Evolutionary conservation across 2,329 filamentous ascomycete species (phyloP).

Genomic region (Orbilia oligospora): DNA sequence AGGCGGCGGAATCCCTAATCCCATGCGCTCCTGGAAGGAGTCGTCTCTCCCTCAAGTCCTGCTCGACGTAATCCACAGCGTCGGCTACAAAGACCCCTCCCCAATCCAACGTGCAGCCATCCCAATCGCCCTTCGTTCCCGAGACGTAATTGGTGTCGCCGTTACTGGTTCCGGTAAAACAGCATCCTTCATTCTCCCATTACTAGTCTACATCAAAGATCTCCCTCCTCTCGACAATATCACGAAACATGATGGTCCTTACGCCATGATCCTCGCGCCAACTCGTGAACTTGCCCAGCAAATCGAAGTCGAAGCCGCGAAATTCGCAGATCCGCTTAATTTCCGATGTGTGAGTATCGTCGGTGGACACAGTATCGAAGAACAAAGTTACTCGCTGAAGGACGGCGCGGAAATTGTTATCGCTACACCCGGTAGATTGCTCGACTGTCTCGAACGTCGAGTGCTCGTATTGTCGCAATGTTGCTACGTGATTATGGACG

Average conservation of each 20-base stretch:
- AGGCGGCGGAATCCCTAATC: slow-evolving; percentile 85
- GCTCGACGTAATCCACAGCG: slow-evolving; percentile 83
- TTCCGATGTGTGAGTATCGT: slow-evolving; percentile 97
- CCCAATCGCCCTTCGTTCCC: slow-evolving; percentile 89
- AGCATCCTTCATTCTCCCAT: slow-evolving; percentile 89
- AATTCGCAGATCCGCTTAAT: slow-evolving; percentile 89
- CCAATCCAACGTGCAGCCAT: slow-evolving; percentile 95
- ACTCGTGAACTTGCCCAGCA: slow-evolving; percentile 98
- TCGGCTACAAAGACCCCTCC: slow-evolving; percentile 92
- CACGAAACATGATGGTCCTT: slow-evolving; percentile 94
- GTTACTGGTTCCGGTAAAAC: slow-evolving; percentile 99
- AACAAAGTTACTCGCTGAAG: slow-evolving; percentile 87
- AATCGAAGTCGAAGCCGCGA: slow-evolving; percentile 92
- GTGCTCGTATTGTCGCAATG: slow-evolving; percentile 72
- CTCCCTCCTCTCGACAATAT: slow-evolving; percentile 85
- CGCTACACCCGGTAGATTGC: slow-evolving; percentile 95
- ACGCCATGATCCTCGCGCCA: slow-evolving; percentile 95
- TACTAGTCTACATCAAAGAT: slow-evolving; percentile 94
- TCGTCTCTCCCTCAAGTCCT: slow-evolving; percentile 82
- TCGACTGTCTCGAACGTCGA: slow-evolving; percentile 95
- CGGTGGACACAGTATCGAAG: slow-evolving; percentile 95
- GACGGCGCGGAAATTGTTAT: slow-evolving; percentile 98
- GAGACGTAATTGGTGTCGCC: slow-evolving; percentile 97
- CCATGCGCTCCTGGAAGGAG: slow-evolving; percentile 95
- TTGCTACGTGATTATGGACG: slow-evolving; percentile 87